Evolutionary conservation across 2,329 filamentous ascomycete species (phyloP).

Genomic region (Arthroderma sp.): DNA sequence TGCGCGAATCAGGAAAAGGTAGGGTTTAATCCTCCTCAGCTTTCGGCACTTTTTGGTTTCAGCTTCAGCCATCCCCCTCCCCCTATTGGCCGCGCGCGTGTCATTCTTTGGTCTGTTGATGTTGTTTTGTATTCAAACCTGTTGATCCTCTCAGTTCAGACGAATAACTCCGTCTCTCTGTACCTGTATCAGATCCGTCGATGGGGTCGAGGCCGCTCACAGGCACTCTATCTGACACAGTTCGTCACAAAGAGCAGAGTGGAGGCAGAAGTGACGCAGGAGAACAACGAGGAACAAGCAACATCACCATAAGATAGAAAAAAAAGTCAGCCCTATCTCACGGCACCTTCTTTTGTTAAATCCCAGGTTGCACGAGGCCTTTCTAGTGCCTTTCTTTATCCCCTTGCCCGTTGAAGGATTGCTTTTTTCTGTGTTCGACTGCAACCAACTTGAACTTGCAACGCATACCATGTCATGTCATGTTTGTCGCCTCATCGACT

Average conservation of each 20-base stretch:
- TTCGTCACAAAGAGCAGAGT: neutral
- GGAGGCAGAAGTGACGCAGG: neutral
- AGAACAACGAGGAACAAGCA: neutral
- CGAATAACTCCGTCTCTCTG: conserved; percentile 1
- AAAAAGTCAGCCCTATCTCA: conserved; percentile 5
- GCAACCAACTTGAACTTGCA: neutral
- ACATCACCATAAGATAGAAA: neutral
- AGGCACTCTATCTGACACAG: conserved; percentile 1
- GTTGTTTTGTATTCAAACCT: neutral
- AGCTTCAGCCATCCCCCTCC: neutral
- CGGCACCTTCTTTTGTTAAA: neutral
- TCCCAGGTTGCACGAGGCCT: conserved; percentile 2
- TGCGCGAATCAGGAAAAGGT: conserved; percentile 1
- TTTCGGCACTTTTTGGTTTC: conserved; percentile 2
- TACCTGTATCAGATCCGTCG: neutral
- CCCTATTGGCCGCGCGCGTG: conserved; percentile 1
- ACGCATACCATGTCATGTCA: conserved; percentile 2
- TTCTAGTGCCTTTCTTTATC: conserved; percentile 4
- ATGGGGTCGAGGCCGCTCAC: neutral
- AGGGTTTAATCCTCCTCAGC: conserved; percentile 4
- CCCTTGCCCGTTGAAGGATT: neutral
- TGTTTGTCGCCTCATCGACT: conserved; percentile 1
- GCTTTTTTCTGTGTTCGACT: conserved; percentile 1
- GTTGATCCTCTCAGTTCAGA: neutral
- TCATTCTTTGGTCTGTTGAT: neutral